Evolutionary conservation across 805 yeast genomes (phyloP).

Genomic region (Osmozyma mogii): DNA sequence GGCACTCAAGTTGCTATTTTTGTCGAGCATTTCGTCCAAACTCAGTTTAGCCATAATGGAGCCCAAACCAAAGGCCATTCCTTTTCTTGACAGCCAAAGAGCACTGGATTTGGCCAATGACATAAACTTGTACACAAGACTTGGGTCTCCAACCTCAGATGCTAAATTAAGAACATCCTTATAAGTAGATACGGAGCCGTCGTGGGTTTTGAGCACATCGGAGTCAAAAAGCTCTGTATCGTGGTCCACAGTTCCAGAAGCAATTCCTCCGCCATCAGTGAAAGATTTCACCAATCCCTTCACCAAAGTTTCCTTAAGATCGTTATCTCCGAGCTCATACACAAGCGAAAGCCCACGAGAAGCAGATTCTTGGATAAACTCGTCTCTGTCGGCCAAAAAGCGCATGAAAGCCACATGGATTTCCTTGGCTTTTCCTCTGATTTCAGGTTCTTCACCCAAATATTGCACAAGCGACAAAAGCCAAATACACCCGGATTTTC

Average conservation of each 20-base stretch:
- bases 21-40: constrained; percentile 50
- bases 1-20: constrained; percentile 46
- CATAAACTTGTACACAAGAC: constrained; percentile 91
- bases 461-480: constrained; percentile 71
- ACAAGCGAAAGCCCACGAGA: constrained; percentile 78
- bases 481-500: constrained; percentile 82
- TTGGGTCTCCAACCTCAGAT: constrained; percentile 92
- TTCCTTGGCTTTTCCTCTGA: constrained; percentile 40
- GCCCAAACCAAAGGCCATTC: constrained; percentile 90
- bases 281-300: constrained; percentile 68
- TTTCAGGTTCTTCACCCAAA: constrained; percentile 42
- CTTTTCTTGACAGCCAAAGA: constrained; percentile 87
- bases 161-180: constrained; percentile 84
- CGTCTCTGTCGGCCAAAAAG: constrained; percentile 75
- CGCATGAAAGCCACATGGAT: constrained; percentile 72
- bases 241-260: constrained; percentile 62
- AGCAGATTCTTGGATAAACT: constrained; percentile 85
- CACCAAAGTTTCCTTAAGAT: constrained; percentile 64
- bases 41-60: constrained; percentile 74
- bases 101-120: constrained; percentile 81
- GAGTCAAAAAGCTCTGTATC: constrained; percentile 85
- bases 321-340: constrained; percentile 67
- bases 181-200: constrained; percentile 84
- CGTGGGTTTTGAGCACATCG: constrained; percentile 71
- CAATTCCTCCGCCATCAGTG: constrained; percentile 50